Evolutionary conservation across 345 rosid species (phyloP), one percentile per base, ranked within the genome.

Genomic region (Reutealis trisperma): DNA sequence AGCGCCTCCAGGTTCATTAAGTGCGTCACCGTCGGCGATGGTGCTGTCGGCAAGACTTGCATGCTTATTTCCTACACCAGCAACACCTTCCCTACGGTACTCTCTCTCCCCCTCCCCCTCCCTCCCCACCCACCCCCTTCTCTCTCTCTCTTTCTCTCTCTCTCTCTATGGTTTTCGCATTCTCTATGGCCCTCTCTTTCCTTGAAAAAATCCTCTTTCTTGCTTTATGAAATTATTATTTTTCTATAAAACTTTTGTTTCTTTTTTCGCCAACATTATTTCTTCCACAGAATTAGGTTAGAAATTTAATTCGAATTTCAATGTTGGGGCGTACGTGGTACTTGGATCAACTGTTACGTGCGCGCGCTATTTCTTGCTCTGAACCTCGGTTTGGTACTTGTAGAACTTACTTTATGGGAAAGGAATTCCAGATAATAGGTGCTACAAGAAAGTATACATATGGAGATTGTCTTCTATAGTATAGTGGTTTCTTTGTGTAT

Each of bases 11-110:
- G 92, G 86, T 92, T 90, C 75, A 90, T 92, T n/a, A 90, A 90
- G 87, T 92, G 97, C 77, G 95, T 90, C 60, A 92, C 97, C 41
- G 97, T 92, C 55, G 97, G 97, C 85, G 94, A 92, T 75, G 97
- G 97, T 44, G 94, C 94, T 60, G 94, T 92, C 63, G 97, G 94
- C 51, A 92, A 92, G 85, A 92, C 97, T 16, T 92, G 97, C 82
- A 85, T 92, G 88, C 85, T 92, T 77, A 90, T 90, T 70, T 92
- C 95, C 75, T 92, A 92, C 80, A 93, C 98, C 74, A 94, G 98
- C 90, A 94, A 94, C 88, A 91, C 98, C 77, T 94, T 93, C 81
- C 93, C 93, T 71, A 88, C 91, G 86, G 97, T 92, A 82, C 75
- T 6, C 25, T 81, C 76, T 47, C 18, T 3, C 44, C 62, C 5